Evolutionary conservation across 768 basidiomycete genomes (phyloP), one percentile per base, ranked within the genome.

Genomic region (Boletellus sp.): DNA sequence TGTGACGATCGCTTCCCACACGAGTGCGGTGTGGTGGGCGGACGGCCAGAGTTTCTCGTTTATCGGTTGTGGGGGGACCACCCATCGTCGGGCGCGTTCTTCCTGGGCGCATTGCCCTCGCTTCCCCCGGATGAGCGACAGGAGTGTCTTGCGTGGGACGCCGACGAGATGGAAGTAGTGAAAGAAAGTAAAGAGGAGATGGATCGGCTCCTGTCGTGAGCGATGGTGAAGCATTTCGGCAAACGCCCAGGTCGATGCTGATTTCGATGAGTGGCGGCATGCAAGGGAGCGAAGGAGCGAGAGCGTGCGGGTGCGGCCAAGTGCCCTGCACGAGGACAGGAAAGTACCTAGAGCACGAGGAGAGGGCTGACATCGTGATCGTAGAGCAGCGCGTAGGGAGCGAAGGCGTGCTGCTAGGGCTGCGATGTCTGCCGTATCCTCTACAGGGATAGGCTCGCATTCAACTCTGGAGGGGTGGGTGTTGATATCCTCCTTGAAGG

Each of bases 91-190:
- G 26, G 33, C 26, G 13, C 8, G 39, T 12, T 50, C 52, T 37
- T 43, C 47, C 1, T 51, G 40, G 2, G 51, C 44, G 6, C 43
- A 38, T 19, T 48, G 43, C 0, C 62, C 55, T 15, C 17, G 56
- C 17, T 45, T n/a, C 4, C 59, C 54, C 22, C 54, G 24, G n/a
- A 64, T 40, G 17, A 55, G 23, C 7, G 50, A 54, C 1, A 56
- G 17, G 4, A 65, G 26, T 0, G 58, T 69, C 61, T 32, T 69
- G 46, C 26, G 53, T 0, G 85, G 83, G n/a, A 87, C 68, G 13
- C 80, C 83, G 33, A 73, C 64, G 7, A 73, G 53, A 47, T 73
- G 74, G 56, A 84, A 86, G 46, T 79, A 72, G 6, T 75, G 70
- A 12, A 66, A 62, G 58, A 80, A 88, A 0, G 75, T 67, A 41